Conservation (phyloP, 345 rosid genomes). For the Eucalyptus pumila region DNA sequence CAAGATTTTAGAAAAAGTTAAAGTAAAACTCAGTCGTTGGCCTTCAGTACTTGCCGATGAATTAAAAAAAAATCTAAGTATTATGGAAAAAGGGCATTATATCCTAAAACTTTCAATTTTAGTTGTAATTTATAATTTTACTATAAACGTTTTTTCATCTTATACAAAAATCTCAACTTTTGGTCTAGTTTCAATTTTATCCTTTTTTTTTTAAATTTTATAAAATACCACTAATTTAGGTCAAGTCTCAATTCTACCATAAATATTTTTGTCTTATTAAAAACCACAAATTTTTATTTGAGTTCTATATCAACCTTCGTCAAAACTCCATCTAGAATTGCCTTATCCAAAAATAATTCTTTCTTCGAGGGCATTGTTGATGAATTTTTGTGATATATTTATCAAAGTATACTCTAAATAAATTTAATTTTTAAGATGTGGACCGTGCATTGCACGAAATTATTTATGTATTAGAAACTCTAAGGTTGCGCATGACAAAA, state of each 20-base stretch:
- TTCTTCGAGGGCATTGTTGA: neutral
- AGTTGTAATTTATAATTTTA: neutral
- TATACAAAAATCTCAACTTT: no score
- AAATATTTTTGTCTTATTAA: no score
- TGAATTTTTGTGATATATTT: neutral
- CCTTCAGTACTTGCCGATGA: neutral
- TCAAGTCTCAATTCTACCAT: neutral
- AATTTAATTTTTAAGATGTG: neutral
- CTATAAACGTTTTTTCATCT: neutral
- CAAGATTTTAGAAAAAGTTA: neutral
- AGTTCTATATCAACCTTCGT: no score
- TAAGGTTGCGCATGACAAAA: no score
- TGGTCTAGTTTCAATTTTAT: no score
- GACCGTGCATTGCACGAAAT: neutral
- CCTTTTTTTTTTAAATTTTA: neutral
- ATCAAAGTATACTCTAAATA: neutral
- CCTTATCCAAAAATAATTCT: neutral
- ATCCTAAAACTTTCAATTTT: no score
- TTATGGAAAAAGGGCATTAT: neutral
- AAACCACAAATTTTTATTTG: no score
- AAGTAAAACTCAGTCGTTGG: neutral
- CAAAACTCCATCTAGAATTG: no score
- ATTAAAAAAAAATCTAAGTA: neutral
- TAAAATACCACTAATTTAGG: neutral
- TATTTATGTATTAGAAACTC: neutral